Percentiles rank a stretch among this genome's conserved stretches.
These are phyloP conservation scores for Odontarrhena argentea DNA, from an alignment of 345 rosid species.

Conservation along the genomic window DNA sequence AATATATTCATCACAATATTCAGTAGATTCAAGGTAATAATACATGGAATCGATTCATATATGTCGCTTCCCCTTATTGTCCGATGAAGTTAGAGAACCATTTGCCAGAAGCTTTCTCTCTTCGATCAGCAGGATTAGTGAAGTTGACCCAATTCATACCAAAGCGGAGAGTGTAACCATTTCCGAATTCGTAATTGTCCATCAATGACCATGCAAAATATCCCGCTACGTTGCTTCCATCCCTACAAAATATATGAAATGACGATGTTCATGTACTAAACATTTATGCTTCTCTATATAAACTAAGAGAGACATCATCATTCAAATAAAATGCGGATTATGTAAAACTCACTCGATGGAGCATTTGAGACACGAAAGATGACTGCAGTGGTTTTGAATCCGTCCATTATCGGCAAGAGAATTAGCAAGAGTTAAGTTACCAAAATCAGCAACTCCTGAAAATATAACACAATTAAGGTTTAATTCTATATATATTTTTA, in stretches of 20 bases:
- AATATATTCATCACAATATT: no score
- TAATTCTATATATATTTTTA: no score
- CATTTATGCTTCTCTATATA: no score
- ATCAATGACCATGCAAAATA: conserved; percentile 17
- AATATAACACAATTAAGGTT: no score
- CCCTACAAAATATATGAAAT: neutral
- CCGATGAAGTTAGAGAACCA: conserved; percentile 8
- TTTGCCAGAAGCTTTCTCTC: conserved; percentile 2
- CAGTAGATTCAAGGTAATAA: no score
- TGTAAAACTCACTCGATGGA: conserved; percentile 22
- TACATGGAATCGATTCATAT: no score
- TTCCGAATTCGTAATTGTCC: conserved; percentile 16
- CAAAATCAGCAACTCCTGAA: conserved; percentile 10
- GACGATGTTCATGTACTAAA: neutral
- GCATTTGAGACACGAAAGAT: conserved; percentile 10
- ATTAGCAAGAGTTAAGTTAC: neutral
- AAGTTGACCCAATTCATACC: conserved; percentile 23
- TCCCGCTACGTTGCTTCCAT: conserved; percentile 14
- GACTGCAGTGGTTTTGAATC: conserved; percentile 6
- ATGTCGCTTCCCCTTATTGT: no score
- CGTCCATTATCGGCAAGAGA: conserved; percentile 5
- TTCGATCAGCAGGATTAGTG: conserved; percentile 13
- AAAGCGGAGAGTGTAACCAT: neutral
- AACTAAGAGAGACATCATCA: no score
- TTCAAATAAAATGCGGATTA: neutral